Evolutionary conservation across 768 basidiomycete species (phyloP), one percentile per base, ranked within the genome.

Genomic region (Leccinellum luteum): DNA sequence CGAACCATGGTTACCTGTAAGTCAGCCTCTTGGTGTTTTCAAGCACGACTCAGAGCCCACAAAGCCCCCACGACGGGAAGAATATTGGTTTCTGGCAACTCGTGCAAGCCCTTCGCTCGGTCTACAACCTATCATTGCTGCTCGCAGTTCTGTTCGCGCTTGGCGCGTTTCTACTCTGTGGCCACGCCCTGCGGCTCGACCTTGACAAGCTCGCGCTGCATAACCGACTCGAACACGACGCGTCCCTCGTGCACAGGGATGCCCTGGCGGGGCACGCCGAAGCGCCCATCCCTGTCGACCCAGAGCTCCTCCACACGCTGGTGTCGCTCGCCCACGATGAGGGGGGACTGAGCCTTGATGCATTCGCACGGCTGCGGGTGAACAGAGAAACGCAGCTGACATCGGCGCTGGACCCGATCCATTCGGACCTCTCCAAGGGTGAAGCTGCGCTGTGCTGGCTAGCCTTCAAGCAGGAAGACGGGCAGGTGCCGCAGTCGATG

Each of bases 1-100:
- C 89, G 0, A 90, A 90, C 63, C 86, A 90, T 54, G 84, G 85
- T 0, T 89, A 87, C 60, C 75, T 90, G 87, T 90, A 65, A 65
- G 85, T 75, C 6, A 31, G 6, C 13, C 45, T 31, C 15, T n/a
- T 19, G 6, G 17, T 3, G 8, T 38, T 3, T 43, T 15, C 1
- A 27, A 45, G 34, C 59, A 48, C 17, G n/a, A 31, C 53, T 52
- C 47, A 63, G 13, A 35, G 31, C 19, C 38, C 19, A 7, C 87
- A 7, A 60, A 87, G 86, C 17, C 76, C 83, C 0, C 84, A 75
- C 43, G 66, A 77, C 44, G 88, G 88, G 5, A 74, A 66, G 31
- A 62, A 81, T 52, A 77, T 91, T 23, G 64, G 75, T 3, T 78
- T 84, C 51, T 63, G 71, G 38, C 72, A 79, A 28, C 74, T 90